Base-by-base conservation (phyloP, 1,284 basidiomycete species). In the Tremellales sp. region DNA sequence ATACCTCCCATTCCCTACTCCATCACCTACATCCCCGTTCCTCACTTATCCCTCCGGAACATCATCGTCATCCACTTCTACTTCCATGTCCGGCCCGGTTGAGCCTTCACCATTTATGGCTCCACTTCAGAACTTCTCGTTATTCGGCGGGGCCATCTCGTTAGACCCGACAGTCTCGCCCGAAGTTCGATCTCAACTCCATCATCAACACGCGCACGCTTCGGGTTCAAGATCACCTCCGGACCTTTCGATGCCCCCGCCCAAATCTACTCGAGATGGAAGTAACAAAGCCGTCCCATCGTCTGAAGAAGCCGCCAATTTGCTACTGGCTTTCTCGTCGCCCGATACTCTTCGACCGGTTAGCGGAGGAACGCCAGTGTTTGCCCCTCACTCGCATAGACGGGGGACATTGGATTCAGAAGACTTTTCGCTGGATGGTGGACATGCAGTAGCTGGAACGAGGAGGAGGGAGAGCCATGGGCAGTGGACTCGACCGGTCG, bases 1-100 rank as follows among this genome's bases (percentile, higher is more conserved):
- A 25, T 71, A 69, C 59, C 62, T 73, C 17, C 68, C 70, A 5
- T 73, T 73, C 54, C 70, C 70, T 1, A 69, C 70, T 0, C 70
- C 70, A 6, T 71, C 68, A 1, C 70, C 68, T 3, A 69, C 70
- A 1, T 70, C 68, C 23, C 70, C 68, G 1, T 70, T 72, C 57
- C 51, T 70, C 19, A 62, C 60, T 15, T 64, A 65, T 45, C 51
- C 58, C 35, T 10, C 29, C 29, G 10, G 29, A 33, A 33, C n/a
- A n/a, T n/a, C n/a, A n/a, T n/a, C n/a, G n/a, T 36, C 33, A 22
- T 50, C 49, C 12, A 35, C 47, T 0, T 43, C 43, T 12, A 36
- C 54, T 1, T 48, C 56, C 12, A 50, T 46, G n/a, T 49, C 40
- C 0, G 60, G 59, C 2, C 58, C 56, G 1, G 55, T 61, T 4